Conservation (phyloP, 345 rosid genomes). For the Mallotus nudiflorus region DNA sequence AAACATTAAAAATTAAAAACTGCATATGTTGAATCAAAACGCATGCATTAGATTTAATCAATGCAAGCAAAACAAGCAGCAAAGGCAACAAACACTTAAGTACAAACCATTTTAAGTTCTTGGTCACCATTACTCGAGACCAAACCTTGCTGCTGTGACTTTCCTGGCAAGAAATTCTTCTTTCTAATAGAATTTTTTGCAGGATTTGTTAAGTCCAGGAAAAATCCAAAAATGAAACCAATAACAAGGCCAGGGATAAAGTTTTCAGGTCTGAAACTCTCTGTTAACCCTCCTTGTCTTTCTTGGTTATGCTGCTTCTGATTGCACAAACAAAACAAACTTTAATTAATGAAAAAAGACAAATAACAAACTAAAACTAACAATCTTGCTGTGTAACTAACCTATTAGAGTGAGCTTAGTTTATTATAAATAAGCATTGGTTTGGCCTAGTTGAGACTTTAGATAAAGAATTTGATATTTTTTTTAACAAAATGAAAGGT, state of each 20-base stretch:
- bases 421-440: too few species aligned
- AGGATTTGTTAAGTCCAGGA: slow-evolving; percentile 68
- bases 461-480: not conserved
- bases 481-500: too few species aligned
- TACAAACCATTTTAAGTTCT: slow-evolving; percentile 78
- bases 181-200: slow-evolving; percentile 38
- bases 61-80: not conserved
- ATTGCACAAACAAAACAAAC: slow-evolving; percentile 1
- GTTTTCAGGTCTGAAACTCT: slow-evolving; percentile 72
- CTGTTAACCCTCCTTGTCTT: slow-evolving; percentile 46
- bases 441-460: too few species aligned
- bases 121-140: slow-evolving; percentile 45
- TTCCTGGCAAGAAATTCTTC: slow-evolving; percentile 58
- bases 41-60: not conserved
- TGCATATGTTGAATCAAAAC: not conserved
- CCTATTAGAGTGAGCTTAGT: too few species aligned
- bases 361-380: not conserved
- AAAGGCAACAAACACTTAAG: not conserved
- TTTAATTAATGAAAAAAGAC: not conserved
- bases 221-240: slow-evolving; percentile 80
- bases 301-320: slow-evolving; percentile 53
- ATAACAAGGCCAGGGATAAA: slow-evolving; percentile 77
- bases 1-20: not conserved
- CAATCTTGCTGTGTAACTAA: too few species aligned
- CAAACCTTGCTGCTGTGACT: slow-evolving; percentile 43